Conservation (phyloP, 768 basidiomycete species). For the Pleurotus pulmonarius region DNA sequence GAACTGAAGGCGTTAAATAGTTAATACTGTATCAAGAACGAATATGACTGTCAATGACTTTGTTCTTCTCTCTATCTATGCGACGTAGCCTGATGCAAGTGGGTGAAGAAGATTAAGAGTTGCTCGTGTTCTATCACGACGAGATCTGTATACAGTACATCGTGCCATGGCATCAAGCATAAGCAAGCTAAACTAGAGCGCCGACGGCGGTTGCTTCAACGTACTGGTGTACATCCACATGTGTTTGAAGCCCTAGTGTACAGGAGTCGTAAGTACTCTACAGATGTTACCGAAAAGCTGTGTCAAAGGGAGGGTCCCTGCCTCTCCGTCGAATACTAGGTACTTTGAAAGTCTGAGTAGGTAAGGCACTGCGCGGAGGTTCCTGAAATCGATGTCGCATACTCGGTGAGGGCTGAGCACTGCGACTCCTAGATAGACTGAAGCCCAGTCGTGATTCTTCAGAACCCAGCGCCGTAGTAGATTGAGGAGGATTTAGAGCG, state of each 20-base stretch:
- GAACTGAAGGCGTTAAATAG: neutral
- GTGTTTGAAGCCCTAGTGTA: neutral
- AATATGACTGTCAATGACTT: too few relatives aligned
- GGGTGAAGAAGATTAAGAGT: too few relatives aligned
- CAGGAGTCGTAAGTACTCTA: slow-evolving; percentile 5
- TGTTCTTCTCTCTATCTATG: too few relatives aligned
- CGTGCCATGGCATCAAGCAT: too few relatives aligned
- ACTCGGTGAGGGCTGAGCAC: slow-evolving; percentile 43
- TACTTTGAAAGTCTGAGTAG: slow-evolving; percentile 44
- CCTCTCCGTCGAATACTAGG: slow-evolving; percentile 25
- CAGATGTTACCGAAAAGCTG: slow-evolving; percentile 4
- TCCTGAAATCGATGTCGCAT: slow-evolving; percentile 28
- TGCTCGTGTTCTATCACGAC: too few relatives aligned
- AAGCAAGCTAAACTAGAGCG: too few relatives aligned
- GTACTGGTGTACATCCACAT: too few relatives aligned
- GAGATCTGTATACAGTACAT: too few relatives aligned
- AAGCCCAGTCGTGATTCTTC: slow-evolving; percentile 50
- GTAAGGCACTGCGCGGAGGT: slow-evolving; percentile 51
- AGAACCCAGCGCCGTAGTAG: slow-evolving; percentile 15
- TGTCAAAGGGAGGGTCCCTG: slow-evolving; percentile 7
- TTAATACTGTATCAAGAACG: neutral
- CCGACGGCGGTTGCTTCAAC: too few relatives aligned
- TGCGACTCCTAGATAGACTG: slow-evolving; percentile 58
- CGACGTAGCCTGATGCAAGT: too few relatives aligned
- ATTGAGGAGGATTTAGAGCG: slow-evolving; percentile 9